Base-by-base conservation (phyloP, 768 basidiomycete species). In the Chalciporus sphaerocephalus region DNA sequence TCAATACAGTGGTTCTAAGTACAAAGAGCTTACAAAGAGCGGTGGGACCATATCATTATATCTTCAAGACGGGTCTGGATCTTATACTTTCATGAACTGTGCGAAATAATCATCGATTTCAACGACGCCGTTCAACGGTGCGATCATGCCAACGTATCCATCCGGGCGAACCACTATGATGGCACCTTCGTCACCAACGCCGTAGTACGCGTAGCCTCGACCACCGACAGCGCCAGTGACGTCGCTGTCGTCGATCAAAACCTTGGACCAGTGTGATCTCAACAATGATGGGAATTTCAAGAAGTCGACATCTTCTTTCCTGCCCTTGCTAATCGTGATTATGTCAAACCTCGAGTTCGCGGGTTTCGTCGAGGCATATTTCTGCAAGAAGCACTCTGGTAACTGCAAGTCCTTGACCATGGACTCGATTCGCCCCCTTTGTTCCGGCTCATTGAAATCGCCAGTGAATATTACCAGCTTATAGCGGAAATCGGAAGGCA, bases 71-170 rank as follows among this genome's bases (percentile, higher is more conserved):
- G 20, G 24, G 25, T 1, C 18, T 15, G 13, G 5, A 16, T n/a
- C 18, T 59, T 18, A 49, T 34, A 20, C 18, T 28, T 42, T 53
- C 64, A 64, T 54, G 38, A 83, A 82, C 5, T 51, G 52, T 0
- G 60, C 51, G 42, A 86, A 81, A 60, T 85, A 85, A 1, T 33
- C 32, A 23, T 70, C 60, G 27, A 85, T 42, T 1, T 55, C 56
- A 11, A 63, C 56, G 18, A 56, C 41, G 8, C 70, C 51, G 22
- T 69, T 57, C 33, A 85, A 61, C 0, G 83, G 74, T 2, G 71
- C 71, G 24, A 86, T 66, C 53, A 68, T 70, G 3, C 79, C 81
- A 23, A 87, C 73, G 46, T 84, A 85, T 13, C 84, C 85, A 23
- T 64, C 65, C 8, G 62, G 63, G 20, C 65, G 62, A 24, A 67